Conservation (phyloP, 441 rosid genomes). For the Gossypium davidsonii region DNA sequence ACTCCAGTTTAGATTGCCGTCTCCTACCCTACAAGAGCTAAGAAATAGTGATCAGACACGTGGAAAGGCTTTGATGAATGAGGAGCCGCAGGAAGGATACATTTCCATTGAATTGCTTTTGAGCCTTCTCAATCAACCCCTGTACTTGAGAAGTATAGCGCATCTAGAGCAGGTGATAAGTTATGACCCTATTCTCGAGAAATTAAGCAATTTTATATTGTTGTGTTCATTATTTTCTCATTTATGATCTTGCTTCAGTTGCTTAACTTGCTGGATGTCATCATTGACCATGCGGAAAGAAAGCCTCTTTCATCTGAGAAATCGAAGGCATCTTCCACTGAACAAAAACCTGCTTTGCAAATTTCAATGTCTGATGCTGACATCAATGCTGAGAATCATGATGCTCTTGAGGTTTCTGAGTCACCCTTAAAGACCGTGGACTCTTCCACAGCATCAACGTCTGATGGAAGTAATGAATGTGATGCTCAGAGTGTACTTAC, state of each 20-base stretch:
- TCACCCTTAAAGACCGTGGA: conserved; percentile 35
- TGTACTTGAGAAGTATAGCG: conserved; percentile 86
- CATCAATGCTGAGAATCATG: conserved; percentile 35
- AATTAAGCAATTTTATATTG: background rate
- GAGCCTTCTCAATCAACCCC: conserved; percentile 89
- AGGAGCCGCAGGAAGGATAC: conserved; percentile 47
- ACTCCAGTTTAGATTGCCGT: conserved; percentile 65
- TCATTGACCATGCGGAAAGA: conserved; percentile 70
- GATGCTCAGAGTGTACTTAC: conserved; percentile 55
- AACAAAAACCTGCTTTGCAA: conserved; percentile 40
- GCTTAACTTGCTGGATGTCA: conserved; percentile 84
- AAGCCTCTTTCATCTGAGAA: conserved; percentile 50
- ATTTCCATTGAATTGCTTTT: conserved; percentile 69
- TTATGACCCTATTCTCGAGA: conserved; percentile 15
- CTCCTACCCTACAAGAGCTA: conserved; percentile 34
- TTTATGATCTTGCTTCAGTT: conserved; percentile 46
- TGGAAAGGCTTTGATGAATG: conserved; percentile 69
- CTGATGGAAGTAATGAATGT: conserved; percentile 44
- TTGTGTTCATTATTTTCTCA: conserved; percentile 9
- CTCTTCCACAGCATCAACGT: conserved; percentile 36
- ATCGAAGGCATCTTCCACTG: conserved; percentile 42
- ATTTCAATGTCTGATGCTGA: conserved; percentile 36
- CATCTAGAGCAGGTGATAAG: conserved; percentile 94
- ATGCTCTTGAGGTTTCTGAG: conserved; percentile 32
- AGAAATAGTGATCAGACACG: conserved; percentile 40